phyloP scores from a whole-genome alignment of 2,329 filamentous ascomycete species.

The Stachybotrys elegans region DNA sequence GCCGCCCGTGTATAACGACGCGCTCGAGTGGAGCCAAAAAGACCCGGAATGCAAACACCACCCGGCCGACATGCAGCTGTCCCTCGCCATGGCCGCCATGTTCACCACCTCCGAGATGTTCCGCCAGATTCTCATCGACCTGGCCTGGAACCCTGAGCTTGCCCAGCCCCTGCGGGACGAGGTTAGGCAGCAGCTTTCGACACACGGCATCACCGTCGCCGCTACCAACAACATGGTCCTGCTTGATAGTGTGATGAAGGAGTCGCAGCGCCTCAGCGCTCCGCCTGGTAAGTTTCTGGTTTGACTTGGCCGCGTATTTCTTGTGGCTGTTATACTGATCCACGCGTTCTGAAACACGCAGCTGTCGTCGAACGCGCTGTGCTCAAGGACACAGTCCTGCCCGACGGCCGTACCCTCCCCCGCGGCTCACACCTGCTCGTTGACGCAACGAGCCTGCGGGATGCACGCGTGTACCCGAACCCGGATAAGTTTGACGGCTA shows the following conservation, averaged over 20 bases:
- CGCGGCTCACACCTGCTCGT: slow-evolving; percentile 35
- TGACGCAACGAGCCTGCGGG: too few species aligned
- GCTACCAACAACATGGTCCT: slow-evolving; percentile 39
- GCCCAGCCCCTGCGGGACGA: slow-evolving; percentile 45
- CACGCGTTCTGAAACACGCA: too few species aligned
- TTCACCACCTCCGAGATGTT: slow-evolving; percentile 41
- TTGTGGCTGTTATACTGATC: too few species aligned
- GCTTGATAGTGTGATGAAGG: slow-evolving; percentile 44
- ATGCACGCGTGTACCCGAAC: slow-evolving; percentile 32
- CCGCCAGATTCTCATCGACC: slow-evolving; percentile 45
- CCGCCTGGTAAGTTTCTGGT: slow-evolving; percentile 39
- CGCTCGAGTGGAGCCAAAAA: too few species aligned
- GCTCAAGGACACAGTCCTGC: slow-evolving; percentile 37
- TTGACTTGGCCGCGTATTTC: too few species aligned
- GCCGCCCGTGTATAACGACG: too few species aligned
- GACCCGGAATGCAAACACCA: too few species aligned
- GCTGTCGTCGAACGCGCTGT: slow-evolving; percentile 41
- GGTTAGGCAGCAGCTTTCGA: slow-evolving; percentile 35
- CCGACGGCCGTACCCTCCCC: slow-evolving; percentile 37
- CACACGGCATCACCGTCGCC: slow-evolving; percentile 33
- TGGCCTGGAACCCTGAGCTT: slow-evolving; percentile 41
- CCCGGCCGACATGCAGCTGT: slow-evolving; percentile 38
- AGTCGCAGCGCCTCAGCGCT: slow-evolving; percentile 32
- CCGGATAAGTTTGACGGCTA: slow-evolving; percentile 42
- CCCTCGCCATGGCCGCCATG: slow-evolving; percentile 38